Conservation (phyloP, 164 flowering plant species). For the Nelumbo lutea region DNA sequence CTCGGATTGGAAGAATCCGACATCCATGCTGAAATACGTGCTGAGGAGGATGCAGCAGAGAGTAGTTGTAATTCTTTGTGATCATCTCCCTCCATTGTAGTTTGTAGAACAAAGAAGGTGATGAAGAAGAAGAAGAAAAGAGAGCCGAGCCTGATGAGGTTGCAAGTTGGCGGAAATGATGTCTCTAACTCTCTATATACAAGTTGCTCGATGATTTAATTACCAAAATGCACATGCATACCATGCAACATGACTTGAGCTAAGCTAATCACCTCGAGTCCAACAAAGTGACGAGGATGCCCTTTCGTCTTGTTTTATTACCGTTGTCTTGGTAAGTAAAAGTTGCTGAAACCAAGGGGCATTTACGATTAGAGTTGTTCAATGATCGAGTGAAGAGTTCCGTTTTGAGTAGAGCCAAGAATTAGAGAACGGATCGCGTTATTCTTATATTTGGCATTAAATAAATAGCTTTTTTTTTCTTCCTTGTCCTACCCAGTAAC, state of each 20-base stretch:
- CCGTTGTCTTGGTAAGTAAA: neutral
- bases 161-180: constrained; percentile 27
- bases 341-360: constrained; percentile 1
- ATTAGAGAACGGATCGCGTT: constrained; percentile 46
- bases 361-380: neutral
- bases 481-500: too few relatives aligned
- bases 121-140: neutral
- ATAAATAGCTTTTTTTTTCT: constrained; percentile 2
- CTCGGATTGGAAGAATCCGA: constrained; percentile 17
- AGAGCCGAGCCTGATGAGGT: constrained; percentile 7
- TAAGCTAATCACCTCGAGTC: neutral
- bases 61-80: constrained; percentile 62
- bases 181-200: constrained; percentile 27
- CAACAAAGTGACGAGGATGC: constrained; percentile 6
- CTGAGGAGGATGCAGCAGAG: constrained; percentile 36
- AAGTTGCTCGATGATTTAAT: neutral
- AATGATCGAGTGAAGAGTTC: neutral
- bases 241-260: neutral
- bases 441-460: constrained; percentile 17
- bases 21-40: constrained; percentile 14
- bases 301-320: neutral
- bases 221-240: constrained; percentile 18
- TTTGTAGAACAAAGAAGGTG: too few relatives aligned
- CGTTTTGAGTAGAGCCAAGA: constrained; percentile 17
- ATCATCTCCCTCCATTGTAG: constrained; percentile 47